Evolutionary conservation across 164 flowering plant species (phyloP).

Genomic region (Tinospora cordifolia): DNA sequence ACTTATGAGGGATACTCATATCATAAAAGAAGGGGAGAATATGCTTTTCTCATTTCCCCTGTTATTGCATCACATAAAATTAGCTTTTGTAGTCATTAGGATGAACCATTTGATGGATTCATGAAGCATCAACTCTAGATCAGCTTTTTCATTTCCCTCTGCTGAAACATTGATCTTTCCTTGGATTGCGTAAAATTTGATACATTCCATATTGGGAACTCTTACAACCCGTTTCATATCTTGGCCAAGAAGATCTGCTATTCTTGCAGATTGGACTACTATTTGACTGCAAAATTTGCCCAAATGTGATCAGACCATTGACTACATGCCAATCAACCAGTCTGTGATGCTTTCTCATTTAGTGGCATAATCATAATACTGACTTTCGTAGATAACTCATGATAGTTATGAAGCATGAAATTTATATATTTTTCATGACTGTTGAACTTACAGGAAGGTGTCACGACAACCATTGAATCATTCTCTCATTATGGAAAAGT

Average conservation of each 20-base stretch:
- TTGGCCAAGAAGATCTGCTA: background rate
- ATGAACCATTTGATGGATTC: background rate
- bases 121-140: background rate
- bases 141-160: background rate
- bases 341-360: background rate
- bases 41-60: background rate
- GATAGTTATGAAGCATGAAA: background rate
- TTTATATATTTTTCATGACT: slow-evolving; percentile 15
- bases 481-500: slow-evolving; percentile 43
- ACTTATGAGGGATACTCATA: background rate
- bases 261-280: background rate
- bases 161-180: background rate
- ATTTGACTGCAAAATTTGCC: background rate
- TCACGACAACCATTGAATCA: slow-evolving; percentile 45
- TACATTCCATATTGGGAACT: background rate
- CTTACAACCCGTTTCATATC: background rate
- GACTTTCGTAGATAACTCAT: background rate
- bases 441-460: slow-evolving; percentile 57
- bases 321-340: background rate
- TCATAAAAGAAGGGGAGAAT: too few species aligned
- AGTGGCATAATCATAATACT: background rate
- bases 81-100: background rate
- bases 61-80: background rate
- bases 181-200: background rate
- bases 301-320: background rate